Conservation (phyloP, 1,284 basidiomycete species). For the Baeospora myosura region DNA sequence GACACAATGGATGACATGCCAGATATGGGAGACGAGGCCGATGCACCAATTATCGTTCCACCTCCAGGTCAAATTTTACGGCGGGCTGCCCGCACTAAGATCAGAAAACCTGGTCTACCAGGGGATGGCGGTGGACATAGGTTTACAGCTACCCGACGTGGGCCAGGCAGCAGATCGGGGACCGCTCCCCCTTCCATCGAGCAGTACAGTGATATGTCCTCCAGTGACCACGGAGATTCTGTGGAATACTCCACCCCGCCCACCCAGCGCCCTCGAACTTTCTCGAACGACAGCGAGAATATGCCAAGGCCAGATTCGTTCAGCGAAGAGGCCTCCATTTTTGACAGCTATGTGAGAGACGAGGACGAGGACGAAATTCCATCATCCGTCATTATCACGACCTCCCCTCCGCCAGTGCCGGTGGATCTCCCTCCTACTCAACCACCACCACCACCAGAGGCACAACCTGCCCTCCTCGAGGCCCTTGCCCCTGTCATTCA, state of each 20-base stretch:
- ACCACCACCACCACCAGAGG: conserved; percentile 13
- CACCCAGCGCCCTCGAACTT: conserved; percentile 32
- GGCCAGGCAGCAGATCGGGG: conserved; percentile 29
- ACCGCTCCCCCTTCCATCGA: conserved; percentile 34
- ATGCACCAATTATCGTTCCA: conserved; percentile 84
- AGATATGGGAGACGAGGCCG: conserved; percentile 70
- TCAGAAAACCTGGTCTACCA: conserved; percentile 77
- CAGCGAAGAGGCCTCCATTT: conserved; percentile 73
- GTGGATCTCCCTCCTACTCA: conserved; percentile 13
- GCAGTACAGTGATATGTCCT: conserved; percentile 57
- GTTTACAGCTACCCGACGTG: conserved; percentile 54
- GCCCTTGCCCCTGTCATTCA: conserved; percentile 43
- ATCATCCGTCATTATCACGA: conserved; percentile 18
- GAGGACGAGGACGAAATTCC: conserved; percentile 34
- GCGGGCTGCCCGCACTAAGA: conserved; percentile 89
- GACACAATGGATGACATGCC: conserved; percentile 61
- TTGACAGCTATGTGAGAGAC: conserved; percentile 69
- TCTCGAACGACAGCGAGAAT: conserved; percentile 40
- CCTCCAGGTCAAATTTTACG: conserved; percentile 86
- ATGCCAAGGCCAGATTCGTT: conserved; percentile 55
- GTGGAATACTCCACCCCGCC: conserved; percentile 20
- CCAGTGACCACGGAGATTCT: conserved; percentile 59
- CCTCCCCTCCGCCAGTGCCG: conserved; percentile 28
- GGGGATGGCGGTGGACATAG: conserved; percentile 79
- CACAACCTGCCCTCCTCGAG: conserved; percentile 28